Conservation (phyloP, 306 rosid species). For the Cucurbita pepo region DNA sequence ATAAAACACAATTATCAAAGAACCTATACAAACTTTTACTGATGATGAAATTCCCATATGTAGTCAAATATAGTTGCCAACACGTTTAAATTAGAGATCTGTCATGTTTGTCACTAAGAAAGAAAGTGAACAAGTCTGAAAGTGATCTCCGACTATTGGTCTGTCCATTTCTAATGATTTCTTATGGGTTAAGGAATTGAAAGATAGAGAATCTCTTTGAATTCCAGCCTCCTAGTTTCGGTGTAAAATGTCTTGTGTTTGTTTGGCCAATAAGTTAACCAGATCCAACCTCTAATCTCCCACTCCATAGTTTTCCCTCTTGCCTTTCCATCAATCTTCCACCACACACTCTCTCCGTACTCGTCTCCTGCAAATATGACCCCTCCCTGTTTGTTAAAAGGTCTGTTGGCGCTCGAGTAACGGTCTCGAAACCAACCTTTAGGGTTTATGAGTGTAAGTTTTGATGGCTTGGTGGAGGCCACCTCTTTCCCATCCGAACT, state of each 20-base stretch:
- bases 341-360: constrained; percentile 64
- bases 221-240: constrained; percentile 73
- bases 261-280: constrained; percentile 91
- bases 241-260: constrained; percentile 47
- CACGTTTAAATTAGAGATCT: not conserved
- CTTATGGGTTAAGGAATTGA: constrained; percentile 26
- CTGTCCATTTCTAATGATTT: not conserved
- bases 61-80: not conserved
- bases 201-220: constrained; percentile 45
- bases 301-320: constrained; percentile 70
- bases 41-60: not conserved
- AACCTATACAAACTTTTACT: not conserved
- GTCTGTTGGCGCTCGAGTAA: constrained; percentile 67
- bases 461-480: constrained; percentile 67
- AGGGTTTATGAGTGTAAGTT: constrained; percentile 46
- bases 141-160: not conserved
- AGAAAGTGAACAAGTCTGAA: not conserved
- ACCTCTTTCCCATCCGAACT: constrained; percentile 67
- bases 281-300: constrained; percentile 84
- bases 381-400: constrained; percentile 90
- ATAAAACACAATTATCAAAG: not conserved
- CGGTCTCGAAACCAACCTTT: constrained; percentile 72
- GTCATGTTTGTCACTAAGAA: not conserved
- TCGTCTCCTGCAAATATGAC: constrained; percentile 72
- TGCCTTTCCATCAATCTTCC: constrained; percentile 68